These are phyloP conservation scores for Colletotrichum trifolii DNA, from an alignment of 2,329 filamentous ascomycete species.

Conservation along the genomic window DNA sequence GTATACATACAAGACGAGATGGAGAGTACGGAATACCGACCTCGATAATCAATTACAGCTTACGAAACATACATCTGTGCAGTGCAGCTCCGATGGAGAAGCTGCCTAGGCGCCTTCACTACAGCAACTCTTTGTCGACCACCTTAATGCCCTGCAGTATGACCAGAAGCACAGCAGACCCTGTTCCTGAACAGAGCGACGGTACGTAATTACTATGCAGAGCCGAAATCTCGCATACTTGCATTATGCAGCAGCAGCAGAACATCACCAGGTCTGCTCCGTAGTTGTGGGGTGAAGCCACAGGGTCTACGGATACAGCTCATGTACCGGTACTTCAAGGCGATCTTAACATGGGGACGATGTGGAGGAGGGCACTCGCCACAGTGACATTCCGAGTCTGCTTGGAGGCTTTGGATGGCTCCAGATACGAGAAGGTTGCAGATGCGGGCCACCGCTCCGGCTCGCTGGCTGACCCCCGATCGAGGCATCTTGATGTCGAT, in stretches of 20 bases:
- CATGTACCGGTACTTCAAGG: slow-evolving; percentile 33
- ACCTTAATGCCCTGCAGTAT: neutral
- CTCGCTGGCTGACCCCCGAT: slow-evolving; percentile 12
- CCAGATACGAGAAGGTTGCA: slow-evolving; percentile 21
- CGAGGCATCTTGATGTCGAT: slow-evolving; percentile 28
- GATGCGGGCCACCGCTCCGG: slow-evolving; percentile 4
- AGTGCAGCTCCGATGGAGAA: too few relatives aligned
- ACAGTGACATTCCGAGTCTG: slow-evolving; percentile 9
- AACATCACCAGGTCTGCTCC: slow-evolving; percentile 6
- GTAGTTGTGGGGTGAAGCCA: slow-evolving; percentile 21
- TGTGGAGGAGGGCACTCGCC: slow-evolving; percentile 19
- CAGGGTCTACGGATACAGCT: neutral
- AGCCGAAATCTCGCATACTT: slow-evolving; percentile 1
- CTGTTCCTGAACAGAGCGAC: slow-evolving; percentile 17
- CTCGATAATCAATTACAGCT: too few relatives aligned
- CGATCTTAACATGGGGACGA: neutral
- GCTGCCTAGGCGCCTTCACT: too few relatives aligned
- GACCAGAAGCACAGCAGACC: neutral
- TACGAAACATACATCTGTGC: too few relatives aligned
- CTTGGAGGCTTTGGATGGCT: slow-evolving; percentile 18
- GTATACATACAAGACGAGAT: too few relatives aligned
- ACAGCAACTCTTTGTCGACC: too few relatives aligned
- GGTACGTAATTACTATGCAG: neutral
- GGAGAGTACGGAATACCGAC: too few relatives aligned
- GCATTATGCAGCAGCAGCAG: slow-evolving; percentile 33